Evolutionary conservation across 352 stramenopile species (phyloP), one percentile per base, ranked within the genome.

Genomic region (Phytophthora macrochlamydospora): DNA sequence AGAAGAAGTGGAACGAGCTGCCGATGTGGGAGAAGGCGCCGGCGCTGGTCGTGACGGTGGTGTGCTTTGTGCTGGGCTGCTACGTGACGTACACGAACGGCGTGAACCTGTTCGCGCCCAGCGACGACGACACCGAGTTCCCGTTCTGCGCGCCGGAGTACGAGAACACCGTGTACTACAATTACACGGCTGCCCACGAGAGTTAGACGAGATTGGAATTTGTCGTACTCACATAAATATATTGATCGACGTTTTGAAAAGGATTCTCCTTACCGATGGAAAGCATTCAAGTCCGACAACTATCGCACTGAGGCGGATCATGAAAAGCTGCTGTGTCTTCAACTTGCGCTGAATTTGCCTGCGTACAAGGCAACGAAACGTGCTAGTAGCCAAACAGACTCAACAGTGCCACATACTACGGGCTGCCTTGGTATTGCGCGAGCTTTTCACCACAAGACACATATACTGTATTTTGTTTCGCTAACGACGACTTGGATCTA

Each of bases 111-210:
- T 69, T 69, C 32, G 37, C 62, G 2, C 62, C 62, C 30, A 30
- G 11, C 8, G 46, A 67, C 45, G 59, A 66, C 28, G 52, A 45
- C n/a, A 33, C 60, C 11, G 50, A 48, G 33, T 73, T 69, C 40
- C 59, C 65, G 8, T 73, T 65, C 59, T 75, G 68, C 63, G 30
- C 51, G 28, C 51, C 68, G 1, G 62, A 75, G 46, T 59, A 65
- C 54, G 68, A 66, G 55, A 57, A 68, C 18, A 54, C 53, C 9
- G 50, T 75, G 46, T 75, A 75, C 52, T 71, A 66, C 56, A 75
- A 75, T 46, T 57, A 57, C 54, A 73, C 62, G 4, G 59, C 57
- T 33, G 53, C 54, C 29, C 49, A 65, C n/a, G 58, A 76, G 51
- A 32, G 28, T 29, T 37, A 52, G 43, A 49, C 13, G 58, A 68